Evolutionary conservation across 2,329 filamentous ascomycete genomes (phyloP).

Genomic region (Colletotrichum nymphaeae): DNA sequence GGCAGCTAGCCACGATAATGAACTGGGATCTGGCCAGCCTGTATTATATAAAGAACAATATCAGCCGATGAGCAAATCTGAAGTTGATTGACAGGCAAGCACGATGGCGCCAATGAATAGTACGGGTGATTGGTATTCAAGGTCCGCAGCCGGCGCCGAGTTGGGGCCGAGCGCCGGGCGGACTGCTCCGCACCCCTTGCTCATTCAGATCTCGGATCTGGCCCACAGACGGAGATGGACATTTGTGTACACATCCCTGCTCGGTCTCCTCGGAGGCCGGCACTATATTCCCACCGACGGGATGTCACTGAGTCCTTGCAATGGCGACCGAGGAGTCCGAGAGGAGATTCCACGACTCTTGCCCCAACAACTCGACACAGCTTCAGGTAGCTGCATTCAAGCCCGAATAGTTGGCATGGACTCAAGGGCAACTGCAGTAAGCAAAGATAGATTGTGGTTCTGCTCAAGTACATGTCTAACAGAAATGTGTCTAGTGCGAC

Average conservation of each 20-base stretch:
- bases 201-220: not conserved
- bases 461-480: not conserved
- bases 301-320: not conserved
- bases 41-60: not conserved
- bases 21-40: too few species aligned
- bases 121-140: not conserved
- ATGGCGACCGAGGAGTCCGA: constrained; percentile 6
- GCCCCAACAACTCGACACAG: not conserved
- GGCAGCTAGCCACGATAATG: too few species aligned
- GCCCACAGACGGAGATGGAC: constrained; percentile 8
- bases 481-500: not conserved
- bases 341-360: not conserved
- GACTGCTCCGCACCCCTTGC: not conserved
- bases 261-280: constrained; percentile 17
- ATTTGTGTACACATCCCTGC: constrained; percentile 4
- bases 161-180: not conserved
- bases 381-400: not conserved
- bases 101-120: not conserved
- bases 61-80: not conserved
- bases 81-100: not conserved
- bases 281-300: not conserved
- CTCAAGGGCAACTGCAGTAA: constrained; percentile 11
- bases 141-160: not conserved
- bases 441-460: not conserved
- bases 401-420: not conserved